phyloP scores from a whole-genome alignment of 208 protist species.

The Vickermania spadyakhi region DNA sequence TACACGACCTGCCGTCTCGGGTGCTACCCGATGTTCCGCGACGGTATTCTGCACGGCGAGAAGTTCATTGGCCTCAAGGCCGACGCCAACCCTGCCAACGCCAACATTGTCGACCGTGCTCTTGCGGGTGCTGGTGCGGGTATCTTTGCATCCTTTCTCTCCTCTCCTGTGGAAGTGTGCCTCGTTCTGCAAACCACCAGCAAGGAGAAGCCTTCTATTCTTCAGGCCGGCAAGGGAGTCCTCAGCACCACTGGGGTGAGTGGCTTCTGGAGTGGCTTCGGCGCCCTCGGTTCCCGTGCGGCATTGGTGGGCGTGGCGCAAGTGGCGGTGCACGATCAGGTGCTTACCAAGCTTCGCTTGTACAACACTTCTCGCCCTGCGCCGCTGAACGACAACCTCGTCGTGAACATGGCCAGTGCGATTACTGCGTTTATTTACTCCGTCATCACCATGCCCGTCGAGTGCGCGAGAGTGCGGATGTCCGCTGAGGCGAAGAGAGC shows the following conservation, averaged over 20 bases:
- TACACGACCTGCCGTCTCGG: slow-evolving; percentile 84
- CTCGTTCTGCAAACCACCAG: slow-evolving; percentile 88
- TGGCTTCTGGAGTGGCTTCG: slow-evolving; percentile 82
- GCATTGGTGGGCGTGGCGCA: slow-evolving; percentile 82
- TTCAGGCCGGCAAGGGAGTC: slow-evolving; percentile 28
- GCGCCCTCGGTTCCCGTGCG: slow-evolving; percentile 67
- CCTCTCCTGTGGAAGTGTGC: slow-evolving; percentile 84
- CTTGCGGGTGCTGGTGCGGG: slow-evolving; percentile 66
- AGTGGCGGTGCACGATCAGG: slow-evolving; percentile 90
- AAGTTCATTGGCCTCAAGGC: slow-evolving; percentile 19
- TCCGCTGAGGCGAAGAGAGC: slow-evolving; percentile 64
- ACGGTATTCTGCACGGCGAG: slow-evolving; percentile 52
- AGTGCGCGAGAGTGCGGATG: slow-evolving; percentile 86
- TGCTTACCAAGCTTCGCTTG: slow-evolving; percentile 56
- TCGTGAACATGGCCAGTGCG: slow-evolving; percentile 71
- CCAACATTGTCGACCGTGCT: slow-evolving; percentile 59
- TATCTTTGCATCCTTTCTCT: slow-evolving; percentile 79
- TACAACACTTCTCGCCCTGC: slow-evolving; percentile 23
- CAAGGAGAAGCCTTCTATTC: slow-evolving; percentile 42
- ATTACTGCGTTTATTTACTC: slow-evolving; percentile 81
- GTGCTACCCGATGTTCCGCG: slow-evolving; percentile 86
- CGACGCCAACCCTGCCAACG: slow-evolving; percentile 33
- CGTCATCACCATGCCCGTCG: slow-evolving; percentile 85
- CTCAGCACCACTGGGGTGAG: slow-evolving; percentile 36
- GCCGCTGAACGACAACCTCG: slow-evolving; percentile 50